Evolutionary conservation across 495 filamentous ascomycete species (phyloP).

Genomic region (Annulohypoxylon nitens): DNA sequence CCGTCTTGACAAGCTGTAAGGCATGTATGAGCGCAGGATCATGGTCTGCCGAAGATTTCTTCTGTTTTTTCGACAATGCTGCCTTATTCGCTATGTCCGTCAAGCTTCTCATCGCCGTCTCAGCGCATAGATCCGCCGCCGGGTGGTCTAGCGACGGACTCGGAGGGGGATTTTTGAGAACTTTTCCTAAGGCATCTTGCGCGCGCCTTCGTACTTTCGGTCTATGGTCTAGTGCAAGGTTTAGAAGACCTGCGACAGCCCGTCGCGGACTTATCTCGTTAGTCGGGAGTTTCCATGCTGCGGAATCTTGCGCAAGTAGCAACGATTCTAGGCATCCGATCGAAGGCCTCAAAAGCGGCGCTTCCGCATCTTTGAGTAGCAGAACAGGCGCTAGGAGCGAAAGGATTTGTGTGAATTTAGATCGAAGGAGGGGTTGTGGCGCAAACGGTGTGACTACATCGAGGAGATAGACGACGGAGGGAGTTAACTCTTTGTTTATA

Average conservation of each 20-base stretch:
- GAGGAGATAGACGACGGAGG: slow-evolving; percentile 94
- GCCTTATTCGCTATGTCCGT: slow-evolving; percentile 72
- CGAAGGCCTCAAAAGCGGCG: slow-evolving; percentile 86
- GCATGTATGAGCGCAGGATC: slow-evolving; percentile 91
- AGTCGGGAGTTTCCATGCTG: slow-evolving; percentile 87
- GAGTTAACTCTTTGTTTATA: slow-evolving; percentile 85
- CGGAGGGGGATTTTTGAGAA: slow-evolving; percentile 85
- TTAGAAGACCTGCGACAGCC: slow-evolving; percentile 87
- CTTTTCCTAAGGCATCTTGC: slow-evolving; percentile 86
- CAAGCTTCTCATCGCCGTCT: slow-evolving; percentile 83
- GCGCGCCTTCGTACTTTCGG: slow-evolving; percentile 96
- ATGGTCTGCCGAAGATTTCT: slow-evolving; percentile 72
- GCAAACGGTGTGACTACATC: slow-evolving; percentile 87
- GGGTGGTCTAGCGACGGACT: slow-evolving; percentile 94
- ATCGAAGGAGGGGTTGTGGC: slow-evolving; percentile 85
- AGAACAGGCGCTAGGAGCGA: slow-evolving; percentile 85
- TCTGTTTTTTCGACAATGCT: slow-evolving; percentile 73
- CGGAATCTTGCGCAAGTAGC: slow-evolving; percentile 85
- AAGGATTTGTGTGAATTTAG: slow-evolving; percentile 94
- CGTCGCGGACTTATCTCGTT: slow-evolving; percentile 88
- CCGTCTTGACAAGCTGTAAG: slow-evolving; percentile 87
- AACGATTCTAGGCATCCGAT: slow-evolving; percentile 93
- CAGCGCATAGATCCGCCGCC: slow-evolving; percentile 94
- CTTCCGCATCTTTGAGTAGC: slow-evolving; percentile 83
- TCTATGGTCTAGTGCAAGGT: slow-evolving; percentile 84